Evolutionary conservation across 768 basidiomycete species (phyloP).

Genomic region (Podaxis mareebaensis): DNA sequence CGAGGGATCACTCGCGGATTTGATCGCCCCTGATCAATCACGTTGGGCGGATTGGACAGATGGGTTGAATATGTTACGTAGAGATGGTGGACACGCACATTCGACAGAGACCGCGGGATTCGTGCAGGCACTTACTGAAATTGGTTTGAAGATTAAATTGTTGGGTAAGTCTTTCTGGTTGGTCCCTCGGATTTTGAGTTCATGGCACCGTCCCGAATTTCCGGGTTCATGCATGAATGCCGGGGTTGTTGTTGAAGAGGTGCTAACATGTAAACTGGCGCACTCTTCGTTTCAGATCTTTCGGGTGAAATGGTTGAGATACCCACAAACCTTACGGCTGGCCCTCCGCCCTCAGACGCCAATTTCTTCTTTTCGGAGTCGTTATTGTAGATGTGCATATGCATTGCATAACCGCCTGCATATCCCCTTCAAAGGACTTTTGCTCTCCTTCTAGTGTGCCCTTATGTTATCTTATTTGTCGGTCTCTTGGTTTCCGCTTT

Average conservation of each 20-base stretch:
- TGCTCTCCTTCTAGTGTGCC: neutral
- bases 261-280: constrained; percentile 1
- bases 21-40: constrained; percentile 74
- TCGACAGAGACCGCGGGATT: constrained; percentile 87
- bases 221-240: neutral
- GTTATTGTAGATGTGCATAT: neutral
- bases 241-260: neutral
- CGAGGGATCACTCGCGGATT: constrained; percentile 74
- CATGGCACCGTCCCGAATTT: neutral
- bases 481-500: neutral
- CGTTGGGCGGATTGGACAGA: constrained; percentile 95
- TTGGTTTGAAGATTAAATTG: constrained; percentile 89
- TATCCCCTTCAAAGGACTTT: neutral
- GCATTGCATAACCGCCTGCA: neutral
- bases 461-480: neutral
- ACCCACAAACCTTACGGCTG: constrained; percentile 75
- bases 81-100: constrained; percentile 79
- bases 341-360: constrained; percentile 74
- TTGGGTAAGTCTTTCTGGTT: constrained; percentile 53
- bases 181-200: neutral
- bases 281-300: constrained; percentile 54
- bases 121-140: constrained; percentile 85
- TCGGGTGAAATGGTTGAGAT: constrained; percentile 90
- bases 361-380: constrained; percentile 86
- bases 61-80: constrained; percentile 83